Evolutionary conservation across 2,329 filamentous ascomycete species (phyloP).

Genomic region (Corniculantispora saksenae): DNA sequence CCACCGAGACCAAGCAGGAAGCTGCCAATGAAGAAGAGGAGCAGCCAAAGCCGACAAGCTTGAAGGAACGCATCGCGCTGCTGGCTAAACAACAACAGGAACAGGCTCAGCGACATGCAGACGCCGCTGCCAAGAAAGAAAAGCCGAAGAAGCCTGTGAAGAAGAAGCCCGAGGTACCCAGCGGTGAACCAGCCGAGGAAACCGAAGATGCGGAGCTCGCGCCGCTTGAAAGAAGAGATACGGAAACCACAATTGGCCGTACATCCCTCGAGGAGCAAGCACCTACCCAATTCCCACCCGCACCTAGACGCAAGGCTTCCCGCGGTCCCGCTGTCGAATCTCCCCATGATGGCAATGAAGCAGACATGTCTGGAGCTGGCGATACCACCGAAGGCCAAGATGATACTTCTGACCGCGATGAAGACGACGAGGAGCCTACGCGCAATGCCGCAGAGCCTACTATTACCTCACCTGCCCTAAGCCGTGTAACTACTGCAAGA

Average conservation of each 20-base stretch:
- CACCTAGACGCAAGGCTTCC: slow-evolving; percentile 55
- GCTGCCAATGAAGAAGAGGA: slow-evolving; percentile 67
- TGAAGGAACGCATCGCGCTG: slow-evolving; percentile 94
- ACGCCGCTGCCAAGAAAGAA: slow-evolving; percentile 77
- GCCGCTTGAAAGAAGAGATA: slow-evolving; percentile 48
- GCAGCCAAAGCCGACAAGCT: slow-evolving; percentile 84
- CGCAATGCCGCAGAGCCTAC: slow-evolving; percentile 36
- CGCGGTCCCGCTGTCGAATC: slow-evolving; percentile 45
- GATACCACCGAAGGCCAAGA: slow-evolving; percentile 64
- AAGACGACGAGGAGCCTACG: slow-evolving; percentile 63
- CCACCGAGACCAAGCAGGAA: slow-evolving; percentile 39
- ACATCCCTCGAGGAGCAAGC: slow-evolving; percentile 50
- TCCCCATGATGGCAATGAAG: slow-evolving; percentile 62
- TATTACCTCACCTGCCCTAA: slow-evolving; percentile 35
- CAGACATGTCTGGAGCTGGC: slow-evolving; percentile 64
- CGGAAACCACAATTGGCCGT: slow-evolving; percentile 48
- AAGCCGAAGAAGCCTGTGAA: slow-evolving; percentile 80
- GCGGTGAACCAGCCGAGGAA: slow-evolving; percentile 29
- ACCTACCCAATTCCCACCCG: slow-evolving; percentile 40
- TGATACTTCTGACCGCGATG: slow-evolving; percentile 69
- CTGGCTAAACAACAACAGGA: slow-evolving; percentile 93
- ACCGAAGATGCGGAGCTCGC: slow-evolving; percentile 31
- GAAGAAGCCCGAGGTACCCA: slow-evolving; percentile 57
- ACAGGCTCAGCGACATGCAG: slow-evolving; percentile 79
- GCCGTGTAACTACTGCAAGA: slow-evolving; percentile 53